phyloP scores from a whole-genome alignment of 2,329 filamentous ascomycete genomes.

The Emergomyces orientalis region DNA sequence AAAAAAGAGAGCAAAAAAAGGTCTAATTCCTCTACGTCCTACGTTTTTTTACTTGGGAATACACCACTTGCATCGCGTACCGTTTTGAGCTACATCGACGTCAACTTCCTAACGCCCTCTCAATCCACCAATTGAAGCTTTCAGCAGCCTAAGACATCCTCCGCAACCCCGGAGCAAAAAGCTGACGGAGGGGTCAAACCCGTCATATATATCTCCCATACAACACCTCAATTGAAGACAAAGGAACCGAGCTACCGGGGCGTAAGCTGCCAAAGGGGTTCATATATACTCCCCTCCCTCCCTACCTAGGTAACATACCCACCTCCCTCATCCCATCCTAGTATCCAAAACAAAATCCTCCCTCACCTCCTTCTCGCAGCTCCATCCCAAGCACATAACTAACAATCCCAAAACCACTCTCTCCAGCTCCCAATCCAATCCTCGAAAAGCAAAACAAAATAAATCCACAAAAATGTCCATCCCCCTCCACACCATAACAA shows the following conservation, averaged over 20 bases:
- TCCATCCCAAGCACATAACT: background rate
- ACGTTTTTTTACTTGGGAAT: background rate
- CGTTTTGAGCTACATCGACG: background rate
- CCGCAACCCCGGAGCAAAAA: too few relatives aligned
- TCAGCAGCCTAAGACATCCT: background rate
- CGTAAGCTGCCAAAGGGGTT: background rate
- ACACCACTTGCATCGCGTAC: background rate
- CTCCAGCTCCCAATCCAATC: background rate
- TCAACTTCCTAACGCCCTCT: background rate
- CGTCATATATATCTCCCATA: background rate
- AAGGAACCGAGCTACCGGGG: background rate
- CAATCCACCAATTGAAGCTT: background rate
- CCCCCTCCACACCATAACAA: conserved; percentile 47
- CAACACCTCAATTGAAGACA: background rate
- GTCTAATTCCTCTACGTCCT: background rate
- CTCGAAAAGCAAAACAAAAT: background rate
- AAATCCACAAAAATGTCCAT: conserved; percentile 23
- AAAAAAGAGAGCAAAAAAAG: background rate
- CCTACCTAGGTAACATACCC: too few relatives aligned
- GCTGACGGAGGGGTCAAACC: too few relatives aligned
- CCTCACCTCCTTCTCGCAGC: too few relatives aligned
- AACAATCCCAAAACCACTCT: background rate
- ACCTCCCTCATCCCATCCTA: background rate
- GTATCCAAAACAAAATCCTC: too few relatives aligned
- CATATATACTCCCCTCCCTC: background rate